Evolutionary conservation across 2,329 filamentous ascomycete genomes (phyloP).

Genomic region (Claviceps capensis): DNA sequence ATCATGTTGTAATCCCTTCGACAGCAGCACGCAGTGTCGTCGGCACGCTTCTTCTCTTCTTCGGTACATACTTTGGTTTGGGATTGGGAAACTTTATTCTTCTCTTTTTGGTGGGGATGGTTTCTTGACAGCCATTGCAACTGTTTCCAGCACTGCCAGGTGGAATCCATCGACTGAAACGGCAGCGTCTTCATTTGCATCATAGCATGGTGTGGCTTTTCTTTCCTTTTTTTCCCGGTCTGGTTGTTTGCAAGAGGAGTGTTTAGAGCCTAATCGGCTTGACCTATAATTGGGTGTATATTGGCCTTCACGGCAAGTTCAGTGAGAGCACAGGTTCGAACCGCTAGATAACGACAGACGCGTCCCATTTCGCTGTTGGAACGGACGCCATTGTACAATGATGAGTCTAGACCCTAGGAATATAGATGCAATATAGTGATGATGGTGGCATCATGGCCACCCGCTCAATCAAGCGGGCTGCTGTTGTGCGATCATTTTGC

Average conservation of each 20-base stretch:
- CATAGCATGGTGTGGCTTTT: constrained; percentile 4
- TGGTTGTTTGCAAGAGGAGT: neutral
- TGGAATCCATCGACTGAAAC: neutral
- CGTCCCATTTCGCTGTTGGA: neutral
- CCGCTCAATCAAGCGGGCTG: too few relatives aligned
- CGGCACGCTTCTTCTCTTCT: neutral
- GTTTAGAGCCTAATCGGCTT: neutral
- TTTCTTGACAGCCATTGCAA: neutral
- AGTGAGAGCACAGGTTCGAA: neutral
- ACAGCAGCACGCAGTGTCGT: neutral
- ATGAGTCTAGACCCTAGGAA: neutral
- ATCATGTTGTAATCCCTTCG: constrained; percentile 3
- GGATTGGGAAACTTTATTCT: neutral
- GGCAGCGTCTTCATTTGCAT: constrained; percentile 1
- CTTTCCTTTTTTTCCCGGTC: neutral
- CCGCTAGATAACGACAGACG: neutral
- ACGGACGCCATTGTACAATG: neutral
- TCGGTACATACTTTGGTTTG: neutral
- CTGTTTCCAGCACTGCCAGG: neutral
- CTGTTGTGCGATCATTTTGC: too few relatives aligned
- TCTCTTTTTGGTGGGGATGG: neutral
- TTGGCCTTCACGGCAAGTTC: neutral
- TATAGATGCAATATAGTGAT: neutral
- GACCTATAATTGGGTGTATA: neutral
- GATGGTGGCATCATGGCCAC: neutral